Base-by-base conservation (phyloP, 805 yeast genomes). In the Sugiyamaella boreocaroliniensis region DNA sequence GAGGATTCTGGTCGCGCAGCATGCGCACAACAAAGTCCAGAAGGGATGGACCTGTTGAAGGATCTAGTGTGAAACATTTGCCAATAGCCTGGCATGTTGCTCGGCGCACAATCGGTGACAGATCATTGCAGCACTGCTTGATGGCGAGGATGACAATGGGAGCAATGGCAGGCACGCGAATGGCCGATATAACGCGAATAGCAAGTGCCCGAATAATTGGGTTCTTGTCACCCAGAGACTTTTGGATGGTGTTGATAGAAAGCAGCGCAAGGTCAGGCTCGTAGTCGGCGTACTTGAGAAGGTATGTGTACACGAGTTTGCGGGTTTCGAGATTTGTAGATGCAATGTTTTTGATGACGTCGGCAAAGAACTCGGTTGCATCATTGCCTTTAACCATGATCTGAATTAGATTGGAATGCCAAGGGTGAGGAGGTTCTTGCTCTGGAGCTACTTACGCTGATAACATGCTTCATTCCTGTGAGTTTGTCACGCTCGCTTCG, bases 221-320 rank as follows among this genome's bases (percentile, higher is more conserved):
- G 55, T 77, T 78, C 58, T 81, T 80, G 60, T 89, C 96, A 9
- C 77, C 73, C 29, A 92, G 69, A 1, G 88, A 76, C 68, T 86
- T 89, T 67, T 93, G 99, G 47, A 93, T 86, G 0, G 97, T 86
- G 67, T 93, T 93, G 58, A 93, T 86, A 0, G 96, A 82, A 45
- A 93, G 73, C 18, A 93, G 75, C 1, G 98, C 93, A n/a, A 87
- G 77, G 65, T 90, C 96, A 9, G 93, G 96, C 59, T 88, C 90
- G 51, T 74, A 68, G 56, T 88, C 95, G 20, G 96, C 93, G 65
- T 81, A 89, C 52, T 86, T 76, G 43, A 83, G 71, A 47, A 93
- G 70, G 60, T 87, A 88, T 0, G 85, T 74, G 68, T 87, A 81
- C 1, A 89, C 96, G 65, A 92, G 74, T 59, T 84, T 81, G 55